These are phyloP conservation scores for Trametes maxima DNA, from an alignment of 768 basidiomycete species.

Conservation along the genomic window DNA sequence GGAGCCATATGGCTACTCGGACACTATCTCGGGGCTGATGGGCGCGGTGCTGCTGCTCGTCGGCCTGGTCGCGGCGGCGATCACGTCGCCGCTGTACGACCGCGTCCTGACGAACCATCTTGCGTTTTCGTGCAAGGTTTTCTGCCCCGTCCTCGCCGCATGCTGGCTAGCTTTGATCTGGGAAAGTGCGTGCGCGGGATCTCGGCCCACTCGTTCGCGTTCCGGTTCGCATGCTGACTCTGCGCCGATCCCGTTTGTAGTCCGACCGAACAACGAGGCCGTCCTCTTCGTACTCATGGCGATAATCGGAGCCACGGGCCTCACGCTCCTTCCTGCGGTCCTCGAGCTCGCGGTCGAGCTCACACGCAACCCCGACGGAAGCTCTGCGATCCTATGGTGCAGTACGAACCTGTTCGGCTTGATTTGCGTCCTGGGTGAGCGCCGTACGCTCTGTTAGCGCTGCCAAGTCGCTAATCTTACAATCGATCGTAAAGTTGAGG, in stretches of 20 bases:
- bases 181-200: slow-evolving; percentile 55
- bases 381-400: slow-evolving; percentile 72
- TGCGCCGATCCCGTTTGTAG: slow-evolving; percentile 37
- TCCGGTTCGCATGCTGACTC: background rate
- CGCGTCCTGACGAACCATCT: slow-evolving; percentile 79
- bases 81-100: slow-evolving; percentile 77
- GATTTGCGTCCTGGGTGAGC: slow-evolving; percentile 62
- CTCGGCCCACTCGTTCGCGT: background rate
- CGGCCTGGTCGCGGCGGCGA: slow-evolving; percentile 68
- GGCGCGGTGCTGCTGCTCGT: slow-evolving; percentile 69
- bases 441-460: background rate
- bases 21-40: slow-evolving; percentile 66
- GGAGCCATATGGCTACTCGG: slow-evolving; percentile 75
- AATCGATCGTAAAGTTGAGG: slow-evolving; percentile 48
- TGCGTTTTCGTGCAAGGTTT: slow-evolving; percentile 56
- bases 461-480: background rate
- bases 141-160: slow-evolving; percentile 62
- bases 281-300: slow-evolving; percentile 68
- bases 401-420: slow-evolving; percentile 72
- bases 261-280: slow-evolving; percentile 59
- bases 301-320: slow-evolving; percentile 63
- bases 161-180: slow-evolving; percentile 79
- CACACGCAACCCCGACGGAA: slow-evolving; percentile 77
- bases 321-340: slow-evolving; percentile 74
- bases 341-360: slow-evolving; percentile 81